Percentiles rank a stretch among this genome's conserved stretches.
Conservation (phyloP, 1,284 basidiomycete genomes). For the Gastroboletus turbinatus region DNA sequence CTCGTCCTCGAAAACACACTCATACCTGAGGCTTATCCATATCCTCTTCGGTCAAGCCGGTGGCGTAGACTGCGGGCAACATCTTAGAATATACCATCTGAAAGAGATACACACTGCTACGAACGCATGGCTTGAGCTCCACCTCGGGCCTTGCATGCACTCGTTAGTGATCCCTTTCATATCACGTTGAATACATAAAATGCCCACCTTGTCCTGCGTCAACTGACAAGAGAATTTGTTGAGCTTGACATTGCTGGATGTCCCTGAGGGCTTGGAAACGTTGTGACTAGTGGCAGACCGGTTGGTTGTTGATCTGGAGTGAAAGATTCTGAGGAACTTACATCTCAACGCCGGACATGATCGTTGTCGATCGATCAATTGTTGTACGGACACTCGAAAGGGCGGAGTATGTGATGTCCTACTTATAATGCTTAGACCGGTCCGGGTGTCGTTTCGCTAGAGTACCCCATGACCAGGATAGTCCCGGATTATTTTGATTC, state of each 20-base stretch:
- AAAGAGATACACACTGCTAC: constrained; percentile 35
- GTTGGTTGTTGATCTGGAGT: constrained; percentile 1
- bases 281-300: constrained; percentile 38
- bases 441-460: constrained; percentile 4
- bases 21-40: constrained; percentile 79
- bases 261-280: constrained; percentile 36
- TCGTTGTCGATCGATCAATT: constrained; percentile 3
- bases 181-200: background rate
- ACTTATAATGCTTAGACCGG: constrained; percentile 22
- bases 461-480: constrained; percentile 23
- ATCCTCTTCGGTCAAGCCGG: constrained; percentile 74
- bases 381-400: background rate
- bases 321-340: constrained; percentile 30
- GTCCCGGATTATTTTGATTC: background rate
- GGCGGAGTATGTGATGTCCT: background rate
- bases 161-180: background rate
- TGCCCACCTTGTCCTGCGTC: constrained; percentile 66
- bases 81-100: constrained; percentile 2
- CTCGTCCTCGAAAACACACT: constrained; percentile 1
- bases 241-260: constrained; percentile 45
- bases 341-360: constrained; percentile 64
- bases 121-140: constrained; percentile 82
- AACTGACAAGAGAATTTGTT: constrained; percentile 71
- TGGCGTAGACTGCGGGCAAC: constrained; percentile 63
- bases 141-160: constrained; percentile 53